phyloP scores from a whole-genome alignment of 768 basidiomycete species.

The Neoboletus brunneissimus region DNA sequence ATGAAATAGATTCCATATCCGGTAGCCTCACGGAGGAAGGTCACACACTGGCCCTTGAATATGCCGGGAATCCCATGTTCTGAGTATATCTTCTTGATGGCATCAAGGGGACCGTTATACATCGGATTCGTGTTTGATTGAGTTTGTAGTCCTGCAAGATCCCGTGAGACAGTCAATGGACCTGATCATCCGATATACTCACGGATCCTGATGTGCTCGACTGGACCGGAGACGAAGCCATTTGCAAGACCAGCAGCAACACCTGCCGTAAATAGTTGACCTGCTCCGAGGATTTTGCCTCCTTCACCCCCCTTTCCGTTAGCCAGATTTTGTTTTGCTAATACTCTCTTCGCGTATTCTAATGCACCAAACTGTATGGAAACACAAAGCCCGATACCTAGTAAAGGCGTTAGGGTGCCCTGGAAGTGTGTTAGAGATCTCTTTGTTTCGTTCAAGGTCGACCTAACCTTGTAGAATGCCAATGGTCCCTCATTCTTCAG shows the following conservation, averaged over 20 bases:
- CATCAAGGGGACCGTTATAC: slow-evolving; percentile 85
- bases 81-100: slow-evolving; percentile 77
- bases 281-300: slow-evolving; percentile 55
- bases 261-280: slow-evolving; percentile 75
- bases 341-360: slow-evolving; percentile 80
- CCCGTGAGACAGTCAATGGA: not conserved
- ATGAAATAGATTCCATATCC: slow-evolving; percentile 90
- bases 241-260: slow-evolving; percentile 87
- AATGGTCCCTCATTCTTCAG: slow-evolving; percentile 88
- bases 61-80: slow-evolving; percentile 78
- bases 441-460: not conserved
- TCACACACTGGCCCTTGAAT: slow-evolving; percentile 91
- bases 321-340: slow-evolving; percentile 58
- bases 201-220: slow-evolving; percentile 92
- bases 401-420: slow-evolving; percentile 87
- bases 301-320: slow-evolving; percentile 60
- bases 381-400: slow-evolving; percentile 92
- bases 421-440: slow-evolving; percentile 30
- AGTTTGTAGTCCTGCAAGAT: slow-evolving; percentile 75
- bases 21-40: slow-evolving; percentile 76
- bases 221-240: slow-evolving; percentile 90
- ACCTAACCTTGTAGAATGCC: slow-evolving; percentile 87
- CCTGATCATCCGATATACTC: slow-evolving; percentile 2
- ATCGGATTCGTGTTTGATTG: slow-evolving; percentile 74
- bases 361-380: slow-evolving; percentile 94